Evolutionary conservation across 768 basidiomycete species (phyloP), one percentile per base, ranked within the genome.

Genomic region (Podaxis sp.): DNA sequence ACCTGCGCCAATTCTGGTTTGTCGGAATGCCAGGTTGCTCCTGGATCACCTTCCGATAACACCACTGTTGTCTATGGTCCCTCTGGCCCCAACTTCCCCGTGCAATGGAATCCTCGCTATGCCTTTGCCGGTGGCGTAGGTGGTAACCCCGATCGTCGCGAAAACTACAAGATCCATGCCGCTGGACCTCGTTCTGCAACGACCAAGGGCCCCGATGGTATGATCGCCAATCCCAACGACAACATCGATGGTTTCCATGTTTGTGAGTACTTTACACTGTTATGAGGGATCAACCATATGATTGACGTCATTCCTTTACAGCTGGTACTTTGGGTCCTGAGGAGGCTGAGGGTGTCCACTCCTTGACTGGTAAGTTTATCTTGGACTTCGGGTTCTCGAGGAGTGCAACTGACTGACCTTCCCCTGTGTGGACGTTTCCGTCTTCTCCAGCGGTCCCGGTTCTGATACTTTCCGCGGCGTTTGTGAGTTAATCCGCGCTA

Each of bases 41-140:
- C 73, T 17, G 78, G 69, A 4, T 75, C 74, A 0, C 68, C 69
- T 13, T 78, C 79, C 22, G 77, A 68, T 63, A 80, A 80, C 66
- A 68, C 76, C 36, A 77, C 78, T 6, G 63, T 77, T 26, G 66
- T 80, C 9, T 70, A 71, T 63, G 79, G 79, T 22, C 65, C 69
- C n/a, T 71, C 78, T 62, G 79, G 79, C 26, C 74, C 79, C 22
- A 76, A 79, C 68, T 80, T 80, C 75, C 79, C 79, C 24, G 78
- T 80, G 26, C 74, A 76, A 55, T 80, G 79, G 79, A 75, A 76
- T 59, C 79, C 79, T 13, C 73, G 79, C 26, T 80, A 80, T 42
- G 68, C 76, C 13, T 76, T 74, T 66, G 79, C 79, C 24, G 74
- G 76, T 54, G 79, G 79, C 17, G 75, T 78, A 61, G 77, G 72